Conservation (phyloP, 495 filamentous ascomycete species). For the Hypoxylon subgilvum region DNA sequence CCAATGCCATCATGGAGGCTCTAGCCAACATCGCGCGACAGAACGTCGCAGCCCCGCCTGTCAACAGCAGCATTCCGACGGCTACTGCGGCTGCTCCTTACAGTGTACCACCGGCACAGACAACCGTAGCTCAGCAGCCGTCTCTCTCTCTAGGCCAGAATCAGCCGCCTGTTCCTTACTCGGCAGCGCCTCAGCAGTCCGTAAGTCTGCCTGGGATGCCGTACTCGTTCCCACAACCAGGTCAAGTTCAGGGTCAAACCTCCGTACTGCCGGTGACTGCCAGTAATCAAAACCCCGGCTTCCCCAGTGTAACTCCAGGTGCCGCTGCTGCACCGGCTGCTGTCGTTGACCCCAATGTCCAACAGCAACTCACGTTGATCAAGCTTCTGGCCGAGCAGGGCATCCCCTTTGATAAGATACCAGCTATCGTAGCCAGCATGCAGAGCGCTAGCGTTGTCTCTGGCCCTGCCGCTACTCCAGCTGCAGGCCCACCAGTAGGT, state of each 20-base stretch:
- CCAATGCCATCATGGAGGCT: conserved; percentile 80
- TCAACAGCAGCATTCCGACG: conserved; percentile 56
- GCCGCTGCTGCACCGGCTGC: conserved; percentile 53
- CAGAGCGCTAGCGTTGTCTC: conserved; percentile 41
- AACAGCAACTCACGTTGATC: conserved; percentile 66
- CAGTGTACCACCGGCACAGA: conserved; percentile 62
- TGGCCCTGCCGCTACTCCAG: conserved; percentile 29
- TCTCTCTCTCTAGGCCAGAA: conserved; percentile 26
- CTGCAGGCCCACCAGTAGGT: conserved; percentile 29
- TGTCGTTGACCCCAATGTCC: conserved; percentile 51
- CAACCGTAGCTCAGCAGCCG: conserved; percentile 40
- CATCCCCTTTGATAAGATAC: conserved; percentile 53
- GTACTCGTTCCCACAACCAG: conserved; percentile 57
- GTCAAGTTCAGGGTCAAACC: conserved; percentile 43
- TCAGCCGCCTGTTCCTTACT: conserved; percentile 35
- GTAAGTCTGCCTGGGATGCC: conserved; percentile 66
- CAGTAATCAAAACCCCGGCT: conserved; percentile 50
- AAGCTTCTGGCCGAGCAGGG: conserved; percentile 53
- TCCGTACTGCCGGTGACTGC: conserved; percentile 52
- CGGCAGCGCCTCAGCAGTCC: conserved; percentile 53
- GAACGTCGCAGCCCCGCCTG: conserved; percentile 67
- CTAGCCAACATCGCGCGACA: conserved; percentile 86
- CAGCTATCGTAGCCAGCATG: conserved; percentile 51
- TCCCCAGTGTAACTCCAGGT: conserved; percentile 41
- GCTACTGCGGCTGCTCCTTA: conserved; percentile 59